These are phyloP conservation scores for Umbelopsis vinacea DNA, from an alignment of 192 early-diverging fungal genomes.

Conservation along the genomic window DNA sequence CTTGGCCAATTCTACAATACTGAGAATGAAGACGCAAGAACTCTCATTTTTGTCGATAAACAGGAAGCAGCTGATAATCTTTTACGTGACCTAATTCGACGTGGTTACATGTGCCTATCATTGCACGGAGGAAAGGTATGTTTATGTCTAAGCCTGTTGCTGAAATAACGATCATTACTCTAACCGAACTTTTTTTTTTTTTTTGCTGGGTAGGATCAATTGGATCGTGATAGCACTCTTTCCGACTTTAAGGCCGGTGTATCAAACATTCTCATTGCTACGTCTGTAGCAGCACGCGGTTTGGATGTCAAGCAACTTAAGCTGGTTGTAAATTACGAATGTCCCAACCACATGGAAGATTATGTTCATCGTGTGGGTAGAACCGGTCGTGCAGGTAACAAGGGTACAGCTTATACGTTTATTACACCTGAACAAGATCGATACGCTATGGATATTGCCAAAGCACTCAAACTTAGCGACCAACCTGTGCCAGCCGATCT, in stretches of 20 bases:
- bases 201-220: conserved; percentile 72
- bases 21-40: conserved; percentile 71
- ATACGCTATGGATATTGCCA: conserved; percentile 90
- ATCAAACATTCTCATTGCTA: conserved; percentile 92
- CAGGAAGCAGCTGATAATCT: conserved; percentile 95
- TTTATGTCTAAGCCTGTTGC: neutral
- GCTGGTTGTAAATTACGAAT: conserved; percentile 95
- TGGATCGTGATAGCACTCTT: conserved; percentile 90
- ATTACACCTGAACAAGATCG: conserved; percentile 93
- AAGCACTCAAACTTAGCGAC: conserved; percentile 82
- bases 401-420: conserved; percentile 96
- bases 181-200: neutral
- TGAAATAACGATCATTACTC: neutral
- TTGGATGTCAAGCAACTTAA: conserved; percentile 94
- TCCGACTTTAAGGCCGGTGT: conserved; percentile 92
- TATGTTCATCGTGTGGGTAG: conserved; percentile 98
- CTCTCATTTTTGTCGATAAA: conserved; percentile 93
- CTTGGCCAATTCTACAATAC: conserved; percentile 80
- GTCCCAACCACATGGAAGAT: conserved; percentile 98
- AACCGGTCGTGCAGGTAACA: conserved; percentile 97
- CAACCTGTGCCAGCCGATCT: conserved; percentile 77
- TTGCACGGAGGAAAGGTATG: conserved; percentile 89
- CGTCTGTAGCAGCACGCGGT: conserved; percentile 94
- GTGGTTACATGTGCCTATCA: conserved; percentile 87
- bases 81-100: conserved; percentile 78